Conservation (phyloP, 352 stramenopile genomes). For the Blastocystis hominis region DNA sequence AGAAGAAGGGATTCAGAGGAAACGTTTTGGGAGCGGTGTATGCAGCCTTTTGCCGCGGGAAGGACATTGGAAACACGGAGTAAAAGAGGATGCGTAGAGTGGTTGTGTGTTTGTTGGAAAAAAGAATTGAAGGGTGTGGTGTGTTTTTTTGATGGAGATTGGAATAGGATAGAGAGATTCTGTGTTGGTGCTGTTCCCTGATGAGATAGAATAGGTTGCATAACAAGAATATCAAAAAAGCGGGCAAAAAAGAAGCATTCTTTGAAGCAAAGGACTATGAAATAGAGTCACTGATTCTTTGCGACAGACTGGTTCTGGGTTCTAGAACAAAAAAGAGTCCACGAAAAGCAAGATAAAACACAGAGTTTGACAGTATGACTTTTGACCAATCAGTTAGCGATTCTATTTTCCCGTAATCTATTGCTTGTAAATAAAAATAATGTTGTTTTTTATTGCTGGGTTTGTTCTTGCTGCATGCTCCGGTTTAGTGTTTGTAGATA, state of each 20-base stretch:
- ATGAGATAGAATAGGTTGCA: too few relatives aligned
- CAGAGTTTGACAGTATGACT: background rate
- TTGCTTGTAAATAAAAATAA: background rate
- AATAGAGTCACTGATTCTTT: too few relatives aligned
- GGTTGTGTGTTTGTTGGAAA: conserved; percentile 29
- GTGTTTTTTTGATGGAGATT: too few relatives aligned
- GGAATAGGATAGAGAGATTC: too few relatives aligned
- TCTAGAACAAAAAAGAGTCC: too few relatives aligned
- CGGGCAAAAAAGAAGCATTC: too few relatives aligned
- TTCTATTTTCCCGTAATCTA: background rate
- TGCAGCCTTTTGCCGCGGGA: conserved; percentile 59
- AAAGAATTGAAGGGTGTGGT: background rate
- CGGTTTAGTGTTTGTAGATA: background rate
- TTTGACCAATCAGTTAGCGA: conserved; percentile 24
- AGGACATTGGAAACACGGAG: conserved; percentile 60
- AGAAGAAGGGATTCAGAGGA: conserved; percentile 65
- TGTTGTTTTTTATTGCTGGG: background rate
- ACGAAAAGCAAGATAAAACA: too few relatives aligned
- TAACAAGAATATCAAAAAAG: too few relatives aligned
- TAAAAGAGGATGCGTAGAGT: background rate
- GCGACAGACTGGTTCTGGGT: too few relatives aligned
- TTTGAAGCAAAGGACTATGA: too few relatives aligned
- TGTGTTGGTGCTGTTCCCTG: too few relatives aligned
- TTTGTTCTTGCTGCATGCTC: background rate
- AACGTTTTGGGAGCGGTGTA: conserved; percentile 64